These are phyloP conservation scores for Trypanosoma lewisi DNA, from an alignment of 208 protist genomes.

Conservation along the genomic window DNA sequence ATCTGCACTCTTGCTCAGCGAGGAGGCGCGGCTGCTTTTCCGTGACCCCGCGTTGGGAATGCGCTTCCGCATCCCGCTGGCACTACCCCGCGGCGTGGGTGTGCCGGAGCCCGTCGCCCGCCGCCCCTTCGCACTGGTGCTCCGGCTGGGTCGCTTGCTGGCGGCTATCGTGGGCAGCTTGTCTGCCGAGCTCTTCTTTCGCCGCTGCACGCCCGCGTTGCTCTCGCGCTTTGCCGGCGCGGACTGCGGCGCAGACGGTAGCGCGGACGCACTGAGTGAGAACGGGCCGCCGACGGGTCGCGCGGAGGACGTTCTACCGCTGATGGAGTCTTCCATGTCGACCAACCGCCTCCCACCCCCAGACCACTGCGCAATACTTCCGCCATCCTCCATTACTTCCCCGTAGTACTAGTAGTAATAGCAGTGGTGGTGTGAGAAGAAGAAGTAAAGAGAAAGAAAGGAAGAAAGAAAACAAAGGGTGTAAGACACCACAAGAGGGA, in stretches of 20 bases:
- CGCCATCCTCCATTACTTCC: slow-evolving; percentile 19
- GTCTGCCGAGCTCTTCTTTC: neutral
- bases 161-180: neutral
- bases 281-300: neutral
- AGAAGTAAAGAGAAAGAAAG: neutral
- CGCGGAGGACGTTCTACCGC: neutral
- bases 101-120: neutral
- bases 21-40: neutral
- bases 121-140: neutral
- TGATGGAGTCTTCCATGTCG: slow-evolving; percentile 1
- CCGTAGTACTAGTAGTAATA: neutral
- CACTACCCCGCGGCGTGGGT: neutral
- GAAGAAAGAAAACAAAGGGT: slow-evolving; percentile 23
- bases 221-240: neutral
- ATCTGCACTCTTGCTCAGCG: neutral
- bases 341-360: neutral
- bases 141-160: neutral
- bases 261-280: neutral
- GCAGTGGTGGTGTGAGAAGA: slow-evolving; percentile 3
- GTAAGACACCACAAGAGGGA: too few relatives aligned
- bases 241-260: neutral
- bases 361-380: slow-evolving; percentile 18
- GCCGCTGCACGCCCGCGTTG: neutral
- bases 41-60: neutral
- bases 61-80: neutral